Base-by-base conservation (phyloP, 805 yeast species). In the Myxozyma monticola region DNA sequence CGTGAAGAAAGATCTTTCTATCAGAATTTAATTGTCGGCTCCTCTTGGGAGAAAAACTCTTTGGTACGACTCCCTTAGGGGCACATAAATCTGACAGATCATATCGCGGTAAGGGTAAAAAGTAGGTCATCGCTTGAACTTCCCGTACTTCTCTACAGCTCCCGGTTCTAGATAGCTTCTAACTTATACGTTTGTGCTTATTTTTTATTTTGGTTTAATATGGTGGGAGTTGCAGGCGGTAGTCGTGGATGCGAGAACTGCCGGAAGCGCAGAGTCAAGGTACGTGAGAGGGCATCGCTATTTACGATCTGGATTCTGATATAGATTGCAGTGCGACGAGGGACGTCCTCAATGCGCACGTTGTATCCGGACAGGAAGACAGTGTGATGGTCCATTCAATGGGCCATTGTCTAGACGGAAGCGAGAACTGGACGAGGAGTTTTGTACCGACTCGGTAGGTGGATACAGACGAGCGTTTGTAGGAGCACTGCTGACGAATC, bases 201-300 rank as follows among this genome's bases (percentile, higher is more conserved):
- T 28, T 28, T 14, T 14, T 10, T 14, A 28, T 14, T 28, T 28
- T 14, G 14, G 14, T 28, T 9, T 10, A 28, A 10, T 14, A 52
- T 52, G 57, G 57, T 52, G 24, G 57, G 57, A 24, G 57, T 52
- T 17, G 54, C 57, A 7, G 57, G 57, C 20, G 57, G 57, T 6
- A 52, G 57, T 35, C 44, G 54, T 35, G 57, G 57, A 38, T 52
- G 57, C 45, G 45, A 37, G 14, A 49, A 26, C 37, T 52, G 57
- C 42, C 35, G 37, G 31, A 40, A 31, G 15, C 54, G 57, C 15
- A 52, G 45, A 37, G 26, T 52, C 40, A 52, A 52, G 52, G 56
- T 48, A 40, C 6, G 47, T 9, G 31, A 28, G 14, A 10, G 31
- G 12, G 9, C 31, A 9, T 28, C 14, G 14, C 31, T 28, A 28